These are phyloP conservation scores for Zygosaccharomyces pseudobailii DNA, from an alignment of 1,139 yeast genomes.

Conservation along the genomic window DNA sequence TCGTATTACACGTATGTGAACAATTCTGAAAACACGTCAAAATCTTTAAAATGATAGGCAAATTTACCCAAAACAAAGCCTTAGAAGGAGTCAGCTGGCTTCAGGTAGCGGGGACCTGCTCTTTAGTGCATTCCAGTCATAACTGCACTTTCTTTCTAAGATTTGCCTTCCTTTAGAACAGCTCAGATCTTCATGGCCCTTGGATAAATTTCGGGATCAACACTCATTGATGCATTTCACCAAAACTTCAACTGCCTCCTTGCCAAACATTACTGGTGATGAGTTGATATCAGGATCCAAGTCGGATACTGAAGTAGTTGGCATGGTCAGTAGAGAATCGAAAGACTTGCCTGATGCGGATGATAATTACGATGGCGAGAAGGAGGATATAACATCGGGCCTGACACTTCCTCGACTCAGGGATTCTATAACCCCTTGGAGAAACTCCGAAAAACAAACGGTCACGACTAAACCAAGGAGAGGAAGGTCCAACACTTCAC, in stretches of 20 bases:
- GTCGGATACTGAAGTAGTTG: neutral
- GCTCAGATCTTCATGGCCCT: neutral
- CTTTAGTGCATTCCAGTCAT: neutral
- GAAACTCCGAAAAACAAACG: conserved; percentile 13
- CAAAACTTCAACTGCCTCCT: neutral
- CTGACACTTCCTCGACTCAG: conserved; percentile 33
- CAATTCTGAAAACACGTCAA: neutral
- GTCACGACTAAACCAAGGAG: neutral
- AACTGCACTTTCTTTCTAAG: neutral
- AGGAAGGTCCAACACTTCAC: conserved; percentile 17
- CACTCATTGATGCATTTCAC: neutral
- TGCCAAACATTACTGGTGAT: neutral
- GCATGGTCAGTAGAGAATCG: neutral
- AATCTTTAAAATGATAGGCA: neutral
- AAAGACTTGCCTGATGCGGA: conserved; percentile 6
- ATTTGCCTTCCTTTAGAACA: neutral
- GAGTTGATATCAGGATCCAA: neutral
- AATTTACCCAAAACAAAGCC: neutral
- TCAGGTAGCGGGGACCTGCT: neutral
- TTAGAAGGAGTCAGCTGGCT: neutral
- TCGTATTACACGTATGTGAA: neutral
- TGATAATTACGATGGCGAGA: conserved; percentile 9
- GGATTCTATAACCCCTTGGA: conserved; percentile 35
- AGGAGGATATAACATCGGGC: conserved; percentile 7
- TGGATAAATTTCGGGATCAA: neutral